Evolutionary conservation across 805 yeast genomes (phyloP), one percentile per base, ranked within the genome.

Genomic region (Candida silvicultrix): DNA sequence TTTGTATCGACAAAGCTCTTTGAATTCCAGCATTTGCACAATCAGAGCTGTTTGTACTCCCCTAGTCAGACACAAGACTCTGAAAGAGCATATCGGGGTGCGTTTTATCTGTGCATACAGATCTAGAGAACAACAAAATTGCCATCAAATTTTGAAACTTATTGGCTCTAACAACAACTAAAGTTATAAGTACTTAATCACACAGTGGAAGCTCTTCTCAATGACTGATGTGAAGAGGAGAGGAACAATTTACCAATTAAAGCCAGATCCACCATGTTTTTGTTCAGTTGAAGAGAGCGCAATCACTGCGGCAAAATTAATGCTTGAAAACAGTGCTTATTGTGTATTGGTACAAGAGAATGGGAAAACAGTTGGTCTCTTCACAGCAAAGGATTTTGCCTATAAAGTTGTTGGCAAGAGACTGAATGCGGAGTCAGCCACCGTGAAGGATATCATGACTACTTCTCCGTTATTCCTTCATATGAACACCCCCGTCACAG

Each of bases 331-430:
- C 29, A 52, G 71, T 34, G 63, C 64, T n/a, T 71, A 71, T 49
- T 73, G 76, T 53, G 63, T 70, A 4, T 55, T 71, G 5, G 70
- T 73, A 14, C 65, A 59, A 36, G 64, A 61, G 39, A 46, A 46
- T 32, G 50, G 42, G 6, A 56, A 56, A 42, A 50, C 69, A 19
- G 49, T 65, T n/a, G 77, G 77, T 1, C 54, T 73, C 8, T 60
- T 70, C 41, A 73, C 78, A 1, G 70, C 77, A 0, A 71, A 70
- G 48, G 78, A 73, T 51, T 54, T 73, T n/a, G 76, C 76, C 0
- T 69, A 69, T 36, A 60, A 72, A 34, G 74, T 68, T 5, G 64
- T 66, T 15, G 69, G 70, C 0, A 43, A 48, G 21, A 65, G 59
- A 7, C 38, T 62, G 20, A 58, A 60, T 36, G 63, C 66, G 1